phyloP scores from a whole-genome alignment of 352 stramenopile genomes.

The Hyaloperonospora arabidopsidis region DNA sequence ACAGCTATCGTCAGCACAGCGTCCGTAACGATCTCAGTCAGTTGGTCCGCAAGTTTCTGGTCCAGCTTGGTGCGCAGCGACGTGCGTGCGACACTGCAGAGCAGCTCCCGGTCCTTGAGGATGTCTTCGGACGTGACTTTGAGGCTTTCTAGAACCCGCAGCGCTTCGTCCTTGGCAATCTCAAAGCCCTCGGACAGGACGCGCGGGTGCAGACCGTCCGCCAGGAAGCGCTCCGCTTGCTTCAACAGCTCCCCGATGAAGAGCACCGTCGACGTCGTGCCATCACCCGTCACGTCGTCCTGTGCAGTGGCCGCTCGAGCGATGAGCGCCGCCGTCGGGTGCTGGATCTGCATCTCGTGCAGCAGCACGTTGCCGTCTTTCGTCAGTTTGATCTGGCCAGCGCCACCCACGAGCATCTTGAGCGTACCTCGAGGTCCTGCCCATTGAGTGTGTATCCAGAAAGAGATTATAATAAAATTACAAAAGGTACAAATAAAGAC shows the following conservation, averaged over 20 bases:
- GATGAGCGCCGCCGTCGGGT: constrained; percentile 98
- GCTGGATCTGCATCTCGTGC: constrained; percentile 99
- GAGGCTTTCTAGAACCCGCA: constrained; percentile 93
- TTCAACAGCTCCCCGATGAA: constrained; percentile 98
- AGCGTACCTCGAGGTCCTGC: constrained; percentile 96
- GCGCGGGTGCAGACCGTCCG: constrained; percentile 95
- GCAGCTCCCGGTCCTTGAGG: constrained; percentile 91
- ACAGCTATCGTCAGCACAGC: constrained; percentile 92
- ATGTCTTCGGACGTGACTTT: constrained; percentile 78
- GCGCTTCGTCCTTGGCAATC: constrained; percentile 89
- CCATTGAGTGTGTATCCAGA: too few relatives aligned
- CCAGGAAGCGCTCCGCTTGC: constrained; percentile 94
- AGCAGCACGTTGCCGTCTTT: constrained; percentile 99
- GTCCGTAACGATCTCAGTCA: constrained; percentile 96
- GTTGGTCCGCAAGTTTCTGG: constrained; percentile 86
- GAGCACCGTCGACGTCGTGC: constrained; percentile 97
- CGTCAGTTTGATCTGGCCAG: constrained; percentile 99
- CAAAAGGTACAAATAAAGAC: neutral
- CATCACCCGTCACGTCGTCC: constrained; percentile 93
- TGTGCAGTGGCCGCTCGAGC: constrained; percentile 96
- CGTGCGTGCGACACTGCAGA: constrained; percentile 91
- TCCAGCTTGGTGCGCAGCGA: constrained; percentile 97
- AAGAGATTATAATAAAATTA: too few relatives aligned
- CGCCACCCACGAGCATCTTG: constrained; percentile 99
- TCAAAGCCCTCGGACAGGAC: constrained; percentile 98